Evolutionary conservation across 495 filamentous ascomycete species (phyloP), one percentile per base, ranked within the genome.

Genomic region (Astrothelium subdiscretum): DNA sequence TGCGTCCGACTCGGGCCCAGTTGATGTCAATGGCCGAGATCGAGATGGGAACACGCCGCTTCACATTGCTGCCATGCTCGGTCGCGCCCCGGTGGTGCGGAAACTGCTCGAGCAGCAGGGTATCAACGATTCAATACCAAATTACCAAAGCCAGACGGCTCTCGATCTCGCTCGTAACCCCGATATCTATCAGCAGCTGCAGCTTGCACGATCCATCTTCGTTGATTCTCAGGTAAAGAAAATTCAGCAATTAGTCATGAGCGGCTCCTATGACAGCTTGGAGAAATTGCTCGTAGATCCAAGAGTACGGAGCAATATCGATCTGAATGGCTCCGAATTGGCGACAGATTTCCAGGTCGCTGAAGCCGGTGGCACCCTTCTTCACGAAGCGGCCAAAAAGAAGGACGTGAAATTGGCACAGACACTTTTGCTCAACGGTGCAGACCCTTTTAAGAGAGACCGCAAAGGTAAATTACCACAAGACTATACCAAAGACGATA

Each of bases 401-500:
- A 90, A 81, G 71, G 92, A 98, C 69, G 85, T 82, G 13, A 84
- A 85, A 58, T 79, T 98, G 18, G 92, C 96, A 59, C 87, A 97
- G 69, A 79, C 95, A 11, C 81, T 98, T 18, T 75, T 98, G 42
- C 83, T 96, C 54, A 95, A 98, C 70, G 95, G 94, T 2, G 94
- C 94, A n/a, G 94, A 98, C 76, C 94, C 94, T 1, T 98, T 98
- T 73, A 85, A 90, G 48, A 83, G 95, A 57, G 94, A 98, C 73
- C 89, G 90, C 63, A 94, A 89, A 75, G 95, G 94, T 8, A 97
- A 95, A 72, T 80, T 98, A 29, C 91, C 94, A 22, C 94, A 98
- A 72, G 92, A 97, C 75, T 87, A 96, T 22, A 98, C 94, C 24
- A 97, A 97, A 70, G 94, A 98, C 73, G 94, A 98, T 64, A 83